Base-by-base conservation (phyloP, 2,329 filamentous ascomycete species). In the Aspergillus proliferans region DNA sequence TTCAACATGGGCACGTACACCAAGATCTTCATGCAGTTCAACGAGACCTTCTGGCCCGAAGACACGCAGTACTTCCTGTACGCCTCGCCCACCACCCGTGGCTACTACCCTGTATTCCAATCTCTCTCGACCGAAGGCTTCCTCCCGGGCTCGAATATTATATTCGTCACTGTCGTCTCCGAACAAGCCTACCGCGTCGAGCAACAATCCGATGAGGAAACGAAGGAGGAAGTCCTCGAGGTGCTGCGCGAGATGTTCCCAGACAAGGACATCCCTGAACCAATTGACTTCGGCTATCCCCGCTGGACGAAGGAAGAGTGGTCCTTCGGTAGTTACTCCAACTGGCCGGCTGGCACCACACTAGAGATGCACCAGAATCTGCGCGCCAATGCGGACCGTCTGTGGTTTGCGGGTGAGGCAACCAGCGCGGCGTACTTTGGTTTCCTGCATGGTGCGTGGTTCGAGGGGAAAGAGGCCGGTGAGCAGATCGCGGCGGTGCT, bases 1-100 rank as follows among this genome's bases (percentile, higher is more conserved):
- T 86, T 86, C 62, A 71, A 75, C 52, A 86, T 87, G 79, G 84
- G 80, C 6, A 86, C 83, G 0, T 88, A 87, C 67, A 87, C 83
- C 46, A 88, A 88, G 62, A 80, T 87, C 52, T 87, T 87, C 67
- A 69, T 85, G 51, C 84, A 86, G 53, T 87, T 87, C 66, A 70
- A 82, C 51, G 71, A 82, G 47, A 78, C 81, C 0, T 88, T 87
- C 65, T 87, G 84, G 85, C 75, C 77, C 56, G 59, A 67, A 0
- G 67, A 75, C 38, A 77, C 73, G 1, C 75, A 81, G 48, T 81
- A 74, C 56, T 72, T 77, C 53, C 68, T 80, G n/a, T 80, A 80
- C 53, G 76, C 78, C 0, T 69, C 73, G 36, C 74, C 76, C 0
- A 62, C 63, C 3, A 65, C 61, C 3, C 72, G 77, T 7, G 77